Evolutionary conservation across 2,329 filamentous ascomycete genomes (phyloP), one percentile per base, ranked within the genome.

Genomic region (Fusarium sp.): DNA sequence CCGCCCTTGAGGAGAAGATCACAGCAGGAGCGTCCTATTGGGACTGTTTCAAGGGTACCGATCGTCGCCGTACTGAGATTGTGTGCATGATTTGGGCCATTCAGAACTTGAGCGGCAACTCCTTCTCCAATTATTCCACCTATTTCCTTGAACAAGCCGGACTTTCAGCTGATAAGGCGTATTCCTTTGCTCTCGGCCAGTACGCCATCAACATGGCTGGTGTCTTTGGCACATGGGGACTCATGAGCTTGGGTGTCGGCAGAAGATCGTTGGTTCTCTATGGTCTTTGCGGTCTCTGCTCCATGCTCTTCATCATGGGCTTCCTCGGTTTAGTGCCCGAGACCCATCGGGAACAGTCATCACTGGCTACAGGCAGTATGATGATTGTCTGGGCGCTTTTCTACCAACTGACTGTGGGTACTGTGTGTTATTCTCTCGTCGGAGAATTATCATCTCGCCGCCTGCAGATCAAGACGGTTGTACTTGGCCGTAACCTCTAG

Each of bases 381-480:
- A 95, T 97, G 91, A 84, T 96, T 34, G 80, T 90, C 58, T 96
- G 92, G 92, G 91, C 94, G 1, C 82, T 96, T 45, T 88, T 91
- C 74, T 97, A 97, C 81, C 93, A 97, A 78, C 85, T 95, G 48
- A 92, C 93, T 0, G 94, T 97, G 49, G 94, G 94, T 39, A 96
- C 94, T 0, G 93, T 97, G 9, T 94, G 92, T 79, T 97, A 97
- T 81, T 96, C 93, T 0, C 87, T 97, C 13, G 94, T 97, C 6
- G 89, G 92, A 1, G 94, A 97, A 78, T 81, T 97, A 22, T 94
- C 93, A 0, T 94, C 93, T 1, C 88, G 92, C 15, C 88, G 94
- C 3, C 85, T 98, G 34, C 92, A 95, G 76, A 95, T 97, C 83
- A 97, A 97, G 84, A 97, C 95, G 1, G 92, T 97, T 22, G 94